Evolutionary conservation across 495 filamentous ascomycete species (phyloP).

Genomic region (Penicillium paradoxum): DNA sequence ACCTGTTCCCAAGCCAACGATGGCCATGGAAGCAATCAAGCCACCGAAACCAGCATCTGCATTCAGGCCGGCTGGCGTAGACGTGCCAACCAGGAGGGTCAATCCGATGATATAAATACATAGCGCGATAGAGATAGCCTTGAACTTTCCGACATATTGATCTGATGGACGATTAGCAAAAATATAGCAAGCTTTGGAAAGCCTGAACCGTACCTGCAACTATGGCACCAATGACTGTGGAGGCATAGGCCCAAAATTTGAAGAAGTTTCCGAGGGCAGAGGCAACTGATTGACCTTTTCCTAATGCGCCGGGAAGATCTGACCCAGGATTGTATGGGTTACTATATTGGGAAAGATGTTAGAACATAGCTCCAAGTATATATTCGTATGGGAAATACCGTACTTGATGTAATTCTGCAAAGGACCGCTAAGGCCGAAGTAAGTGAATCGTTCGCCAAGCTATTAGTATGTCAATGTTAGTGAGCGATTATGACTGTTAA

Average conservation of each 20-base stretch:
- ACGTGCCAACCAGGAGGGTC: constrained; percentile 52
- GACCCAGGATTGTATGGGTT: constrained; percentile 13
- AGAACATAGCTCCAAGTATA: background rate
- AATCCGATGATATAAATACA: constrained; percentile 55
- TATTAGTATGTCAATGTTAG: background rate
- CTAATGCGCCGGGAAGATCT: constrained; percentile 11
- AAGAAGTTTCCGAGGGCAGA: constrained; percentile 16
- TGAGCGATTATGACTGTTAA: background rate
- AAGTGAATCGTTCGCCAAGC: constrained; percentile 7
- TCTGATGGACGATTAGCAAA: constrained; percentile 7
- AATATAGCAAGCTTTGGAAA: background rate
- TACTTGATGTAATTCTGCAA: constrained; percentile 19
- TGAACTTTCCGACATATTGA: constrained; percentile 41
- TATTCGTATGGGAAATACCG: background rate
- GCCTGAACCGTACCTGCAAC: constrained; percentile 17
- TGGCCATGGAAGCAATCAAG: constrained; percentile 11
- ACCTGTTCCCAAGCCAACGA: constrained; percentile 36
- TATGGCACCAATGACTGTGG: constrained; percentile 33
- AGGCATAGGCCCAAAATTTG: constrained; percentile 29
- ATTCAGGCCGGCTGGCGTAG: constrained; percentile 38
- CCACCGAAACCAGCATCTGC: constrained; percentile 9
- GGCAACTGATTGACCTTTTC: constrained; percentile 12
- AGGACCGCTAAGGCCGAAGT: constrained; percentile 12
- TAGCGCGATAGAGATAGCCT: constrained; percentile 49
- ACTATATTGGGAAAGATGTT: background rate